Evolutionary conservation across 495 filamentous ascomycete genomes (phyloP), one percentile per base, ranked within the genome.

Genomic region (Xanthoparmelia taractica): DNA sequence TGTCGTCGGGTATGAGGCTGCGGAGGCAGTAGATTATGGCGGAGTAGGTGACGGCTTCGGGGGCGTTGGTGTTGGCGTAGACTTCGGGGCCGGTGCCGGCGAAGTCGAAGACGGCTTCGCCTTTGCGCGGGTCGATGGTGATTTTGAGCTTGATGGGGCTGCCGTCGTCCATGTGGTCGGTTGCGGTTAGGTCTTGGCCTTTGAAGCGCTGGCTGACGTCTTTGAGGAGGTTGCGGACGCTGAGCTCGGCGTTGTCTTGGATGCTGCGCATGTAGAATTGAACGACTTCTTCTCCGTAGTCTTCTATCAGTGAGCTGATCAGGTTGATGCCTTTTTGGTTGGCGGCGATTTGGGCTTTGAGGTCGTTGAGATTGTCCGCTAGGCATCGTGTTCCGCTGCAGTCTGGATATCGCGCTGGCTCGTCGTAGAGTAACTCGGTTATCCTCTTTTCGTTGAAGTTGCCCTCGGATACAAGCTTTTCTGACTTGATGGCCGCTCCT

Each of bases 11-110:
- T 69, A 98, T 96, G 69, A 98, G 85, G 73, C 88, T 92, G 27
- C 94, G 87, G 27, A 98, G 82, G 66, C 91, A 92, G 79, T 97
- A 98, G 72, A 98, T 98, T 69, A 97, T 96, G 57, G 94, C 94
- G 17, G 86, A 90, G 76, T 93, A 95, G 2, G 92, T 95, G 57
- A 98, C 89, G 31, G 94, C 92, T 77, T 95, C 84, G 2, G 94
- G 94, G 13, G 94, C 94, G 71, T 98, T 97, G 76, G 89, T 92
- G 73, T 96, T 96, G 60, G 82, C 93, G 72, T 96, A 96, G 31
- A 97, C 91, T 74, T 98, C 88, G 2, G 91, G 88, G 0, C 94
- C 94, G 1, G 94, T 98, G 34, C 93, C 90, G 4, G 71, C 79
- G 71, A 97, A 97, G 74, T 97, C 91, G 74, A 97, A 97, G 5